Conservation (phyloP, 2,329 filamentous ascomycete species). For the Xenoacremonium recifei region DNA sequence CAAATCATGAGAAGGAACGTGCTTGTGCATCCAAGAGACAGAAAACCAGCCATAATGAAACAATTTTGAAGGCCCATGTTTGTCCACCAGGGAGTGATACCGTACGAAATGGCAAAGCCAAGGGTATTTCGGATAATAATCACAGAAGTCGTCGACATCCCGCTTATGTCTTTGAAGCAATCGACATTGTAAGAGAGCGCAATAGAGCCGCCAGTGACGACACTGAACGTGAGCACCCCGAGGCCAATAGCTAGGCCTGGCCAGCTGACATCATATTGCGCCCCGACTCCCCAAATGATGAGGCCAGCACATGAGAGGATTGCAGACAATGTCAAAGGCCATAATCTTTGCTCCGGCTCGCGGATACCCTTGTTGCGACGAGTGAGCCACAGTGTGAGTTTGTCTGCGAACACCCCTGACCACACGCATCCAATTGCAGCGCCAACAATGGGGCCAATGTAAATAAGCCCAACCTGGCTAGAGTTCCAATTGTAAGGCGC, state of each 20-base stretch:
- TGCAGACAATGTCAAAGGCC: conserved; percentile 30
- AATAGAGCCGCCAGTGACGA: conserved; percentile 29
- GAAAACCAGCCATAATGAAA: conserved; percentile 31
- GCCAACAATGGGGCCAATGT: conserved; percentile 29
- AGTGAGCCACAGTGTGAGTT: conserved; percentile 29
- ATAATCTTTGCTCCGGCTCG: conserved; percentile 35
- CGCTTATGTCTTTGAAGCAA: conserved; percentile 33
- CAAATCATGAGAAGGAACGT: conserved; percentile 29
- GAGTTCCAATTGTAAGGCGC: conserved; percentile 34
- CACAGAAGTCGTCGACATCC: conserved; percentile 23
- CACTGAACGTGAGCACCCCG: conserved; percentile 29
- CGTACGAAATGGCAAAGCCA: conserved; percentile 20
- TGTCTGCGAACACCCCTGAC: conserved; percentile 31
- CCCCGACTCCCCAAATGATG: conserved; percentile 48
- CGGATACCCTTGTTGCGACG: conserved; percentile 34
- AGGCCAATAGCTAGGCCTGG: conserved; percentile 33
- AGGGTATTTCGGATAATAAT: conserved; percentile 30
- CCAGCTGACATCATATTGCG: conserved; percentile 30
- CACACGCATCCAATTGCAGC: conserved; percentile 13
- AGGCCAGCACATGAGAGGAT: conserved; percentile 40
- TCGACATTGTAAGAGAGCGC: conserved; percentile 34
- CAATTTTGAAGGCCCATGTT: conserved; percentile 30
- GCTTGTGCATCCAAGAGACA: conserved; percentile 20
- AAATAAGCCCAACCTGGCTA: conserved; percentile 29
- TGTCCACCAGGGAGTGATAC: conserved; percentile 33